phyloP scores from a whole-genome alignment of 768 basidiomycete genomes.

The Boletus insuetus region DNA sequence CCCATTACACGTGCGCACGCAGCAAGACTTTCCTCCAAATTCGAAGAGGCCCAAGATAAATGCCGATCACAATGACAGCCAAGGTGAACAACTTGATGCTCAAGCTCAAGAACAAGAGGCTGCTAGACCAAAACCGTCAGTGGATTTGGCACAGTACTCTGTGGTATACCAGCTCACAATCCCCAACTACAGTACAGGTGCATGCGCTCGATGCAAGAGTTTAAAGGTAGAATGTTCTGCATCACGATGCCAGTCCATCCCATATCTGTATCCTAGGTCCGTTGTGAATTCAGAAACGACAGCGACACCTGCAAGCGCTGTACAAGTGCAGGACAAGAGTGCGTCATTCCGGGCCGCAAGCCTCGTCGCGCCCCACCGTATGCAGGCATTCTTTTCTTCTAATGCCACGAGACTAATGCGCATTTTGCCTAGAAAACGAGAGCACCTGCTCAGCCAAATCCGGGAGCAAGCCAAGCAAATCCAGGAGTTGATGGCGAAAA shows the following conservation, averaged over 20 bases:
- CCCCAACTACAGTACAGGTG: conserved; percentile 42
- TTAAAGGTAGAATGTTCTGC: conserved; percentile 37
- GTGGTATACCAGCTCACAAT: not conserved
- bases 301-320: conserved; percentile 77
- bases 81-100: conserved; percentile 17
- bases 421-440: conserved; percentile 59
- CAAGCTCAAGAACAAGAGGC: conserved; percentile 22
- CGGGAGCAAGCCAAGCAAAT: conserved; percentile 73
- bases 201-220: conserved; percentile 69
- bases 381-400: conserved; percentile 26
- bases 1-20: not conserved
- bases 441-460: conserved; percentile 74
- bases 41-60: conserved; percentile 20
- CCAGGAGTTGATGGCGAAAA: conserved; percentile 64
- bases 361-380: conserved; percentile 78
- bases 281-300: conserved; percentile 72
- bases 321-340: conserved; percentile 65
- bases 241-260: not conserved
- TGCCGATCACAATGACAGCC: conserved; percentile 18
- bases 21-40: conserved; percentile 1
- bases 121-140: conserved; percentile 25
- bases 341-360: conserved; percentile 80
- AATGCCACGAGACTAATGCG: not conserved
- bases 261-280: conserved; percentile 47
- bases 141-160: not conserved